These are phyloP conservation scores for Apophysomyces variabilis DNA, from an alignment of 371 early-diverging fungal genomes.

Conservation along the genomic window DNA sequence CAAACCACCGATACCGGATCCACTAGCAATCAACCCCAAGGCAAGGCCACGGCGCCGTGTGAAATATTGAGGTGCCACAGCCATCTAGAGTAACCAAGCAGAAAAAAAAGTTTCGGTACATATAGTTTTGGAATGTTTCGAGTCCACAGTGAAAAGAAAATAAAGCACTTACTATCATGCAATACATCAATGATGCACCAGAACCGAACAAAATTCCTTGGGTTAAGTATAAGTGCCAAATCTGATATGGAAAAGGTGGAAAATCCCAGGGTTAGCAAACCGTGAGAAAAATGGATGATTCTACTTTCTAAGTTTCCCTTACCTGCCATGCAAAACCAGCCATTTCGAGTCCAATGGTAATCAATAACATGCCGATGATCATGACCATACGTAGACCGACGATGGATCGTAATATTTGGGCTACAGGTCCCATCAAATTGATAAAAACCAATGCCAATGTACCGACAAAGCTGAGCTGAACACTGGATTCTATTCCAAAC, in stretches of 20 bases:
- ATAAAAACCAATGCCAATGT: constrained; percentile 38
- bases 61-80: constrained; percentile 81
- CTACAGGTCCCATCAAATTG: constrained; percentile 37
- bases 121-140: too few relatives aligned
- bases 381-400: constrained; percentile 34
- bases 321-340: constrained; percentile 41
- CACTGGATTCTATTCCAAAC: constrained; percentile 25
- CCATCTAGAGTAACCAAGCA: constrained; percentile 25
- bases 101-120: neutral
- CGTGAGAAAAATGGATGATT: neutral
- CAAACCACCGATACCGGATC: constrained; percentile 82
- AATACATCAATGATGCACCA: constrained; percentile 62
- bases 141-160: too few relatives aligned
- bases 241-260: neutral
- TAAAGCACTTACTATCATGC: constrained; percentile 14
- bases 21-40: constrained; percentile 76
- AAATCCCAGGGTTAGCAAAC: too few relatives aligned
- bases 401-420: constrained; percentile 30
- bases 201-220: constrained; percentile 73
- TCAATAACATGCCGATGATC: constrained; percentile 26
- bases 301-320: neutral
- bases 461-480: constrained; percentile 47
- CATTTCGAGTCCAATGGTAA: constrained; percentile 37
- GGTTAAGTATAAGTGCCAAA: constrained; percentile 71
- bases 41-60: constrained; percentile 69